Evolutionary conservation across 2,329 filamentous ascomycete genomes (phyloP), one percentile per base, ranked within the genome.

Genomic region (Aspergillus caelatus): DNA sequence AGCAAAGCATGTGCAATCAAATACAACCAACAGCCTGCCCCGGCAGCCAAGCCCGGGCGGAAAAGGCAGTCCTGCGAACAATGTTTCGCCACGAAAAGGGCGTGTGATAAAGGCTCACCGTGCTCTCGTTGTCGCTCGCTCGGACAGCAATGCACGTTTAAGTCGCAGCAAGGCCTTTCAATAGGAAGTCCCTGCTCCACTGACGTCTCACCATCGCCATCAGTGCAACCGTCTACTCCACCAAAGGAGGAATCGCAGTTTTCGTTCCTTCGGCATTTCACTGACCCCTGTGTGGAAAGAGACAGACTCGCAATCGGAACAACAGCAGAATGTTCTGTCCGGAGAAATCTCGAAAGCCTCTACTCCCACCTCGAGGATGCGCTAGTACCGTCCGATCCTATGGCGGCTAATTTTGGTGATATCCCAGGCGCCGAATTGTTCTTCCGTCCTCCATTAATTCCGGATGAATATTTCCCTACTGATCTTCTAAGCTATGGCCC

Each of bases 221-320:
- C 65, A 16, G 57, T 56, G n/a, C 63, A 53, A n/a, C 21, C 63
- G 11, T 39, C 52, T 5, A 21, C 3, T 4, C 7, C 26, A 14
- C 12, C 60, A 6, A 65, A 62, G 36, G 45, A 57, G 26, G 2
- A 59, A 52, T 36, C 63, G 57, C 71, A 66, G 8, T 75, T 74
- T 23, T 71, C 67, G n/a, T 75, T 75, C 10, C 66, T 75, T 21
- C 65, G 64, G 0, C 72, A 71, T 48, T 74, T 75, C 43, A 71
- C 72, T n/a, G 71, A 70, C 54, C 73, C 73, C 7, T 64, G 59
- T 14, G 64, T 72, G 8, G 66, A 74, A 21, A 68, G 65, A 21
- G 73, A 75, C 43, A 68, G 69, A 34, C 67, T 75, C 34, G 73
- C 72, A 4, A 75, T 75, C 26, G 70, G 70, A 23, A 72, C 74